phyloP scores from a whole-genome alignment of 2,329 filamentous ascomycete genomes.

The Lecanicillium sp. region DNA sequence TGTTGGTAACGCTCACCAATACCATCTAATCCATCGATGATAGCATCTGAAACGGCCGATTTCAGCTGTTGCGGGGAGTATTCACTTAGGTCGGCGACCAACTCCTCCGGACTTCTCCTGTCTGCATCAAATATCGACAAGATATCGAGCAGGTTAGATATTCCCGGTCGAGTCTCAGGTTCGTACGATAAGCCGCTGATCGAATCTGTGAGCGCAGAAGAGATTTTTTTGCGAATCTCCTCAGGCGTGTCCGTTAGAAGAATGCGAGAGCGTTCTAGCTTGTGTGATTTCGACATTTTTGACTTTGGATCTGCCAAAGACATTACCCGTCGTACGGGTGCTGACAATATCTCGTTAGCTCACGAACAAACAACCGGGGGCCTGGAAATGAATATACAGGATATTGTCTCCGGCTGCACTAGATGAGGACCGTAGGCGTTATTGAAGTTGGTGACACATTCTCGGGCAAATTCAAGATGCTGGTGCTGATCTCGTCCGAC shows the following conservation, averaged over 20 bases:
- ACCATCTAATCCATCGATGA: constrained; percentile 44
- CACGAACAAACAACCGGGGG: background rate
- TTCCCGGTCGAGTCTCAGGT: constrained; percentile 60
- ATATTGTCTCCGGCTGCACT: constrained; percentile 59
- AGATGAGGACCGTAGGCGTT: constrained; percentile 59
- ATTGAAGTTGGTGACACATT: constrained; percentile 85
- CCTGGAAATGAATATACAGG: constrained; percentile 42
- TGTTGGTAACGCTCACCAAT: constrained; percentile 50
- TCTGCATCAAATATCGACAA: constrained; percentile 58
- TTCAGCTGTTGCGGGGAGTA: constrained; percentile 32
- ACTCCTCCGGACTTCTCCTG: constrained; percentile 28
- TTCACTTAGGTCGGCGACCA: constrained; percentile 31
- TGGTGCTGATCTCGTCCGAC: constrained; percentile 95
- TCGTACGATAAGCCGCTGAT: constrained; percentile 63
- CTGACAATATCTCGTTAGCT: constrained; percentile 28
- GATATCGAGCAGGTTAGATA: constrained; percentile 80
- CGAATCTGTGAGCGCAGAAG: constrained; percentile 69
- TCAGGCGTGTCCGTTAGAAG: constrained; percentile 65
- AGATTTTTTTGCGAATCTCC: constrained; percentile 63
- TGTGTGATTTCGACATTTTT: constrained; percentile 94
- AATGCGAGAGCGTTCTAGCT: constrained; percentile 66
- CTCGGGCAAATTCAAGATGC: constrained; percentile 86
- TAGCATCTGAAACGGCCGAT: constrained; percentile 48
- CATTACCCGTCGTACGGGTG: constrained; percentile 82
- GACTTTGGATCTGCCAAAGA: constrained; percentile 67